Percentiles rank a stretch among this genome's conserved stretches.
Evolutionary conservation across 371 early-diverging fungal species (phyloP).

Genomic region (Mucor sp.): DNA sequence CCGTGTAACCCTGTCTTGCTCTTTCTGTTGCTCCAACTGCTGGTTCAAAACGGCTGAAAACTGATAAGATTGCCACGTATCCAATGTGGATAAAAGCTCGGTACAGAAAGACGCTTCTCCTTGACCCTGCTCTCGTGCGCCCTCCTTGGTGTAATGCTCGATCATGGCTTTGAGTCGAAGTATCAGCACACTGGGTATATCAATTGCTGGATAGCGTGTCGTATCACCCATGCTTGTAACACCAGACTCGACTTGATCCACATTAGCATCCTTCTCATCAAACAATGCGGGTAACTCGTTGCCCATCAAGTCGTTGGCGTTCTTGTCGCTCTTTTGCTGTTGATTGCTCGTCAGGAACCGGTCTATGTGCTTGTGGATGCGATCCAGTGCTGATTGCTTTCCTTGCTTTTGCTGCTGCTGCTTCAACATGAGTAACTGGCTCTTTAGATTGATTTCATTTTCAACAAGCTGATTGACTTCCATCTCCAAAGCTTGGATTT

Average conservation of each 20-base stretch:
- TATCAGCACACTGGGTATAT: slow-evolving; percentile 1
- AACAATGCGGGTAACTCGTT: slow-evolving; percentile 11
- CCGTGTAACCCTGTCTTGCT: slow-evolving; percentile 8
- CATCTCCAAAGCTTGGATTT: slow-evolving; percentile 11
- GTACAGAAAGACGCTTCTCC: not conserved
- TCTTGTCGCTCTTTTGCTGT: not conserved
- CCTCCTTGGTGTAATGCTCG: not conserved
- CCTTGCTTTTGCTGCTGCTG: slow-evolving; percentile 7
- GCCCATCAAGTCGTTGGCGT: slow-evolving; percentile 3
- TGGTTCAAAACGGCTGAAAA: not conserved
- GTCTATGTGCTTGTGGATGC: slow-evolving; percentile 10
- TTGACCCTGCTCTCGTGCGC: not conserved
- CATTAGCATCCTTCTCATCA: not conserved
- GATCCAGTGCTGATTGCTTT: not conserved
- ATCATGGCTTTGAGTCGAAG: slow-evolving; percentile 9
- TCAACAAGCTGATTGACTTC: slow-evolving; percentile 8
- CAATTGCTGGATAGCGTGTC: not conserved
- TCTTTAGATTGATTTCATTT: slow-evolving; percentile 9
- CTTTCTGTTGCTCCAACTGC: not conserved
- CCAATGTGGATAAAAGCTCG: not conserved
- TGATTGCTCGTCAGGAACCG: slow-evolving; percentile 3
- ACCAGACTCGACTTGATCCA: not conserved
- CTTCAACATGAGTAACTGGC: slow-evolving; percentile 9
- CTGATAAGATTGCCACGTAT: slow-evolving; percentile 5
- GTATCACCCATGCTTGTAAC: not conserved